Evolutionary conservation across 2,329 filamentous ascomycete genomes (phyloP).

Genomic region (Colletotrichum eremochloae): DNA sequence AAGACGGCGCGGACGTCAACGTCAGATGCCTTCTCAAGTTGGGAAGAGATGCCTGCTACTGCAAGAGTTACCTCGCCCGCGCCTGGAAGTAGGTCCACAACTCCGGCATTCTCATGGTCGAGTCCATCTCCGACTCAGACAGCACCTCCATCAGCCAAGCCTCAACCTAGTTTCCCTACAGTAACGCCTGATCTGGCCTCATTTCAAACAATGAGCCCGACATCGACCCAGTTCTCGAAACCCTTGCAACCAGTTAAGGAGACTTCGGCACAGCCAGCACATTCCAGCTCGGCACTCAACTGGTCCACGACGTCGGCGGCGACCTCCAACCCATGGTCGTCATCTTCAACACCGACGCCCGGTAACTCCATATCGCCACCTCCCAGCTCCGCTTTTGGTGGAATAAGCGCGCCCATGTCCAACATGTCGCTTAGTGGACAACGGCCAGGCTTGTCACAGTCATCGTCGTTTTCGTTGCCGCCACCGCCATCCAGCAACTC

Average conservation of each 20-base stretch:
- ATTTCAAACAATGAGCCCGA: slow-evolving; percentile 69
- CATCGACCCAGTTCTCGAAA: slow-evolving; percentile 73
- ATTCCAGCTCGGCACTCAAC: slow-evolving; percentile 59
- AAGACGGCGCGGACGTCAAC: slow-evolving; percentile 57
- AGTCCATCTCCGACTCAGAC: slow-evolving; percentile 63
- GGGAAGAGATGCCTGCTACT: slow-evolving; percentile 60
- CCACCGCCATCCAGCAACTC: slow-evolving; percentile 61
- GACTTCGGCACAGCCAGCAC: slow-evolving; percentile 43
- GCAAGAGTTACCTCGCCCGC: slow-evolving; percentile 52
- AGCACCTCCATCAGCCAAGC: slow-evolving; percentile 52
- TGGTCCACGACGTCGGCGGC: slow-evolving; percentile 61
- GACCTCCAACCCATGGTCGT: slow-evolving; percentile 64
- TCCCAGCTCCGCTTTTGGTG: slow-evolving; percentile 51
- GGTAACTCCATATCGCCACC: slow-evolving; percentile 43
- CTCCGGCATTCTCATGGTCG: slow-evolving; percentile 74
- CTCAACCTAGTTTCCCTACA: slow-evolving; percentile 64
- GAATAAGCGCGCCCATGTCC: slow-evolving; percentile 60
- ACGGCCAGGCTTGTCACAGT: slow-evolving; percentile 52
- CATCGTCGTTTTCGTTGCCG: slow-evolving; percentile 69
- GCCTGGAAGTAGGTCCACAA: slow-evolving; percentile 52
- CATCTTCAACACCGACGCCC: slow-evolving; percentile 47
- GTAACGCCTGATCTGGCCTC: slow-evolving; percentile 70
- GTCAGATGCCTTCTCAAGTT: slow-evolving; percentile 60
- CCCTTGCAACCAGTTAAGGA: slow-evolving; percentile 63
- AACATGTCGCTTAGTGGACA: slow-evolving; percentile 63